phyloP scores from a whole-genome alignment of 2,329 filamentous ascomycete genomes.

The Exophiala alcalophila region DNA sequence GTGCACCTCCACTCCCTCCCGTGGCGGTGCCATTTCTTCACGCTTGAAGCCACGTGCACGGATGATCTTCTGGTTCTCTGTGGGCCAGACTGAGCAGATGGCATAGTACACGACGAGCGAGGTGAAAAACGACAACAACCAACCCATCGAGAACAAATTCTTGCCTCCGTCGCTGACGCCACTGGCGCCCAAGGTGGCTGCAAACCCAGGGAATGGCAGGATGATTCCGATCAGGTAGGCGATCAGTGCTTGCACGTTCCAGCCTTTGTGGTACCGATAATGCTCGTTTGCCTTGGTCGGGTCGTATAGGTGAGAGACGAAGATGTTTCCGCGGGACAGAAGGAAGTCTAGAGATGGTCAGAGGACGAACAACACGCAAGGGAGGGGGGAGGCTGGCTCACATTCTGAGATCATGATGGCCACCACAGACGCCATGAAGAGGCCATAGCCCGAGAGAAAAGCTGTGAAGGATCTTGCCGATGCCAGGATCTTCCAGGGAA shows the following conservation, averaged over 20 bases:
- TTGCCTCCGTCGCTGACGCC: conserved; percentile 4
- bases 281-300: conserved; percentile 1
- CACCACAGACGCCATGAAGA: conserved; percentile 11
- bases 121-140: conserved; percentile 7
- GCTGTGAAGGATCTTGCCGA: conserved; percentile 5
- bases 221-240: conserved; percentile 7
- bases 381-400: too few species aligned
- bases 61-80: conserved; percentile 10
- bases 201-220: conserved; percentile 10
- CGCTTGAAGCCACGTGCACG: background rate
- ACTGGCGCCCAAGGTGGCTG: conserved; percentile 6
- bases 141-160: conserved; percentile 4
- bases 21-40: conserved; percentile 10
- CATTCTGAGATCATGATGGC: conserved; percentile 12
- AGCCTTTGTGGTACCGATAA: conserved; percentile 7
- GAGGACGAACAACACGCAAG: too few species aligned
- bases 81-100: conserved; percentile 7
- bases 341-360: too few species aligned
- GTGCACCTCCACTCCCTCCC: too few species aligned
- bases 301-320: conserved; percentile 8
- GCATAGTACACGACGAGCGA: conserved; percentile 5
- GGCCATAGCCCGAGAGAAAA: conserved; percentile 12
- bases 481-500: conserved; percentile 10
- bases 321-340: conserved; percentile 9
- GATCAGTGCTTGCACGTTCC: conserved; percentile 8